A percentile compares a stretch with the other conserved stretches of the same genome.
These are phyloP conservation scores for Voacanga thouarsii DNA, from an alignment of 257 asterid genomes.

Conservation along the genomic window DNA sequence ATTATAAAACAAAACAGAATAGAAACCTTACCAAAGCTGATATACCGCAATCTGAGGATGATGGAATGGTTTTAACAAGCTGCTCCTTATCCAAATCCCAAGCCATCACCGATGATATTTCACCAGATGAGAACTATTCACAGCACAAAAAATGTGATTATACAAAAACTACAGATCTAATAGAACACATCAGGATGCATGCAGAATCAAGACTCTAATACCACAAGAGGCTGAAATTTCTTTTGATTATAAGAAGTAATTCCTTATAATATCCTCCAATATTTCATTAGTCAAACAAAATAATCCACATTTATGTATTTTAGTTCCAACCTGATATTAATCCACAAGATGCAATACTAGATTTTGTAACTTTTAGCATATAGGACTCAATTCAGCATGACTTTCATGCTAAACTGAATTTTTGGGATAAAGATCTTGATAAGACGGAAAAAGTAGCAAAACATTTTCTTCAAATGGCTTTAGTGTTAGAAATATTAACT, in stretches of 20 bases:
- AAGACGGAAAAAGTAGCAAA: background rate
- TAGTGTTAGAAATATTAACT: background rate
- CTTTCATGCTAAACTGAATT: background rate
- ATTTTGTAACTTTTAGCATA: background rate
- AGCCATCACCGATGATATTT: slow-evolving; percentile 78
- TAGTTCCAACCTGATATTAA: background rate
- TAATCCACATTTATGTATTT: background rate
- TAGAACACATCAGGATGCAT: background rate
- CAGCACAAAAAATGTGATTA: slow-evolving; percentile 8
- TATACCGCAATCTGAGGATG: slow-evolving; percentile 74
- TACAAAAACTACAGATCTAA: background rate
- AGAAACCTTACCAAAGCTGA: slow-evolving; percentile 75
- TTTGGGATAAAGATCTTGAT: background rate
- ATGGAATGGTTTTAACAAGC: slow-evolving; percentile 71
- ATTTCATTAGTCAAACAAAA: background rate
- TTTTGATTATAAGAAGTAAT: background rate
- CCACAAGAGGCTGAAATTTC: background rate
- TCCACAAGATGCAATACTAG: background rate
- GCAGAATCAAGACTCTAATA: background rate
- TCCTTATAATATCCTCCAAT: background rate
- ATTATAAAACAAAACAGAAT: background rate
- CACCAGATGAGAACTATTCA: slow-evolving; percentile 80
- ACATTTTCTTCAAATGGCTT: background rate
- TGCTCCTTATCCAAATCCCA: slow-evolving; percentile 99
- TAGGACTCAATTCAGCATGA: background rate